Base-by-base conservation (phyloP, 345 rosid species). In the Euphorbia tirucalli region DNA sequence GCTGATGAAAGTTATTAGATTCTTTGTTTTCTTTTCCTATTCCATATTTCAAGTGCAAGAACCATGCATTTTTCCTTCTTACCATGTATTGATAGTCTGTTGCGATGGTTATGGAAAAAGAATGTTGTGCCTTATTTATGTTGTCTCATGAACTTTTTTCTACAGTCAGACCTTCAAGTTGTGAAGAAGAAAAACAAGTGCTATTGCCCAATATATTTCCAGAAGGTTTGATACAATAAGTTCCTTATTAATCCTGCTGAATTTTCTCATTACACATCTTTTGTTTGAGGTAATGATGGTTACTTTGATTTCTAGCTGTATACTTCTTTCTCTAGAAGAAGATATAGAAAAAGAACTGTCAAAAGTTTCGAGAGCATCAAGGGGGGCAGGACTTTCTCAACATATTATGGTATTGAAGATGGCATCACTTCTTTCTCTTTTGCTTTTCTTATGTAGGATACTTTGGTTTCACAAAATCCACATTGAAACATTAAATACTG, bases 81-180 rank as follows among this genome's bases (percentile, higher is more conserved):
- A 27, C 31, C 11, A 32, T 31, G n/a, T 16, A 22, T 21, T 5
- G 11, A 22, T 43, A 41, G 9, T 59, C 39, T n/a, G 27, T 62
- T 64, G 5, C 27, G 6, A 21, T n/a, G 52, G 28, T 48, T 24
- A 13, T n/a, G 10, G 5, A 63, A 0, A 19, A 16, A 37, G 27
- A 54, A 69, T 25, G 24, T 60, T 43, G 62, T 49, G 35, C 52
- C 32, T 39, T 16, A 62, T 63, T 63, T 14, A 65, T 63, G 22
- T 61, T 61, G 13, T 66, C 46, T 48, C 39, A 35, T 74, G 61
- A 69, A 39, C 68, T 60, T 39, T 74, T n/a, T 19, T 63, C n/a
- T 83, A 74, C 93, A 94, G 98, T 94, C 98, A 25, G 98, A 94
- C 68, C 95, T 87, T 76, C 85, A 90, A 83, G 89, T 89, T 61